Evolutionary conservation across 129 eudicot genomes (phyloP).

Genomic region (Flaveria ramosissima): DNA sequence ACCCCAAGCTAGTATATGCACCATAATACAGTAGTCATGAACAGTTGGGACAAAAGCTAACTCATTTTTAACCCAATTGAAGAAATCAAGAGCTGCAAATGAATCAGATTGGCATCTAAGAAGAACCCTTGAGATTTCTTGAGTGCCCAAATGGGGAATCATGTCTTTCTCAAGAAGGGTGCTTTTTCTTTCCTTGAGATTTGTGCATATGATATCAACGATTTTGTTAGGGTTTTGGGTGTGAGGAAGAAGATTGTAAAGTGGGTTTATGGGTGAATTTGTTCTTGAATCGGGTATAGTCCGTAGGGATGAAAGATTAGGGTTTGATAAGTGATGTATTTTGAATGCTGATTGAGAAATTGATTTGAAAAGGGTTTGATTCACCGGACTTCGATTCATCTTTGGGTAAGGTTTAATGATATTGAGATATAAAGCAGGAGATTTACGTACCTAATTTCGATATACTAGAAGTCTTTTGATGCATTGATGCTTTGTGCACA

Average conservation of each 20-base stretch:
- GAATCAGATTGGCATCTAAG: slow-evolving; percentile 77
- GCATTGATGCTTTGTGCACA: background rate
- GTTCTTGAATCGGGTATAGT: slow-evolving; percentile 23
- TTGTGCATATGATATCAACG: slow-evolving; percentile 59
- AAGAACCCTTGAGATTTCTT: slow-evolving; percentile 58
- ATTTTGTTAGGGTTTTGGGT: slow-evolving; percentile 76
- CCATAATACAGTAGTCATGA: slow-evolving; percentile 61
- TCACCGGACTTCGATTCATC: slow-evolving; percentile 15
- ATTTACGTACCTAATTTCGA: slow-evolving; percentile 18
- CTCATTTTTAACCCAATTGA: slow-evolving; percentile 62
- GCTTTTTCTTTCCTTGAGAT: slow-evolving; percentile 43
- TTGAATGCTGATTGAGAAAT: slow-evolving; percentile 9
- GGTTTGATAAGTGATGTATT: slow-evolving; percentile 17
- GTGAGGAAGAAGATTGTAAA: slow-evolving; percentile 66
- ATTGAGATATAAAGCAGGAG: background rate
- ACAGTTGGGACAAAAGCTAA: slow-evolving; percentile 46
- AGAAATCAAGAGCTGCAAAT: slow-evolving; percentile 62
- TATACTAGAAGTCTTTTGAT: background rate
- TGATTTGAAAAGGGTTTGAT: slow-evolving; percentile 27
- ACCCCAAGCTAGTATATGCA: slow-evolving; percentile 75
- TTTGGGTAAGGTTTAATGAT: slow-evolving; percentile 20
- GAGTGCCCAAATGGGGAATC: slow-evolving; percentile 56
- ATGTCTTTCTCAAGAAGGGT: slow-evolving; percentile 36
- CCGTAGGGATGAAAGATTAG: slow-evolving; percentile 43
- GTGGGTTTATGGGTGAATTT: slow-evolving; percentile 47